These are phyloP conservation scores for Trypanosoma grayi DNA, from an alignment of 208 protist species.

Conservation along the genomic window DNA sequence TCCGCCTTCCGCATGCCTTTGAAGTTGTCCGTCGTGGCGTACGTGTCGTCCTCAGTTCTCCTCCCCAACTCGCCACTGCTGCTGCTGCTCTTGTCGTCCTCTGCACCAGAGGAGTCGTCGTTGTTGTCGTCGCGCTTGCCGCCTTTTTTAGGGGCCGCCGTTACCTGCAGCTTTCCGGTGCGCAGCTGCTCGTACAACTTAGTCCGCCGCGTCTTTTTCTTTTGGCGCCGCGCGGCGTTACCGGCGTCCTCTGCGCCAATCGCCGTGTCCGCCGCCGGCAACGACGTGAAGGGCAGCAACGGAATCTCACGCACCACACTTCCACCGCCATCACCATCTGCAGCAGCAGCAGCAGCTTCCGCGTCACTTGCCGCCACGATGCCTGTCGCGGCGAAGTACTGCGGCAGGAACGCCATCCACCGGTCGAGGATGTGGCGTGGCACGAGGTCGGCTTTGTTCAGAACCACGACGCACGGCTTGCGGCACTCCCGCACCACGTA, in stretches of 20 bases:
- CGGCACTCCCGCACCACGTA: slow-evolving; percentile 82
- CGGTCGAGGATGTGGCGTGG: slow-evolving; percentile 43
- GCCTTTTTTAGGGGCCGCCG: not conserved
- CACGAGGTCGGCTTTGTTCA: slow-evolving; percentile 96
- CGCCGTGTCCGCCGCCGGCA: slow-evolving; percentile 56
- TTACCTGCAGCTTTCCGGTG: slow-evolving; percentile 39
- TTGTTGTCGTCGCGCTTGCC: slow-evolving; percentile 16
- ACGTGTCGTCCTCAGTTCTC: slow-evolving; percentile 27
- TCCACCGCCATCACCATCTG: no score
- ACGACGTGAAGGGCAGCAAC: slow-evolving; percentile 72
- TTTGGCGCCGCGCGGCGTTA: slow-evolving; percentile 29
- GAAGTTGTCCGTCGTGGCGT: slow-evolving; percentile 59
- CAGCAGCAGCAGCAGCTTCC: not conserved
- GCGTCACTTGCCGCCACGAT: slow-evolving; percentile 20
- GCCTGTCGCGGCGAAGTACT: slow-evolving; percentile 52
- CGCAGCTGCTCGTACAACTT: slow-evolving; percentile 81
- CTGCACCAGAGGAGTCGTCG: slow-evolving; percentile 26
- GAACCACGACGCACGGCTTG: slow-evolving; percentile 92
- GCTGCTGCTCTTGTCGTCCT: slow-evolving; percentile 10
- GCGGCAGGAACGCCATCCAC: slow-evolving; percentile 72
- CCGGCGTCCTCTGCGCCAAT: slow-evolving; percentile 22
- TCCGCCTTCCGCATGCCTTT: slow-evolving; percentile 71
- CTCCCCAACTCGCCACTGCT: slow-evolving; percentile 8
- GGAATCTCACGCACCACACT: slow-evolving; percentile 38
- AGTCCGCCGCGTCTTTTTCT: slow-evolving; percentile 48